A percentile compares a stretch with the other conserved stretches of the same genome.
These are phyloP conservation scores for Nitzschia sp. DNA, from an alignment of 108 stramenopile genomes.

Conservation along the genomic window DNA sequence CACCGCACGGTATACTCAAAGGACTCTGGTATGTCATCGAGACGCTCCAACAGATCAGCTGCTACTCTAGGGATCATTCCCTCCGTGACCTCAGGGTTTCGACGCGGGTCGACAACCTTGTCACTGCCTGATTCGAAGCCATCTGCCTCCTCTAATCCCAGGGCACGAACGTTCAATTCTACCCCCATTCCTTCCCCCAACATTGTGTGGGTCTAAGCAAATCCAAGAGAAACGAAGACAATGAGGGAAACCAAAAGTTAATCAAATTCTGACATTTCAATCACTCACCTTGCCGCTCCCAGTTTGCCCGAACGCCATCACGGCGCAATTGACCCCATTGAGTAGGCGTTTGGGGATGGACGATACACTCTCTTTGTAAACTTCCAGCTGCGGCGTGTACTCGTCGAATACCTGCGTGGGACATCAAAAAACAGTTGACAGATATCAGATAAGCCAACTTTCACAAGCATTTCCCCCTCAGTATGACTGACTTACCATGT, in stretches of 20 bases:
- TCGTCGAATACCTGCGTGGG: conserved; percentile 49
- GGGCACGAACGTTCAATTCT: conserved; percentile 21
- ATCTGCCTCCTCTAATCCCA: conserved; percentile 1
- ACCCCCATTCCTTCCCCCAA: conserved; percentile 29
- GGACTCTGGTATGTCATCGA: conserved; percentile 40
- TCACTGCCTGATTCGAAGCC: neutral
- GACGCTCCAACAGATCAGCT: conserved; percentile 58
- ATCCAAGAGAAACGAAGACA: neutral
- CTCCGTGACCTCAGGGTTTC: conserved; percentile 18
- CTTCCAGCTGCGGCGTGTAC: conserved; percentile 49
- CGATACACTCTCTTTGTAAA: conserved; percentile 46
- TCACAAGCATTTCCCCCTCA: no score
- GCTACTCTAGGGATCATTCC: conserved; percentile 76
- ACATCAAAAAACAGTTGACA: neutral
- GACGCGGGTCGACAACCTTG: conserved; percentile 7
- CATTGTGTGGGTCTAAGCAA: conserved; percentile 27
- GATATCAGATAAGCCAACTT: no score
- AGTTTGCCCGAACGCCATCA: conserved; percentile 93
- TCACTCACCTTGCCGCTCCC: conserved; percentile 69
- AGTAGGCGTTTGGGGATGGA: conserved; percentile 34
- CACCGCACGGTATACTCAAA: conserved; percentile 78
- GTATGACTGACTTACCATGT: conserved; percentile 39
- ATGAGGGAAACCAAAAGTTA: neutral
- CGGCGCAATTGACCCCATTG: conserved; percentile 61
- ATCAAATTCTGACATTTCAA: neutral